Evolutionary conservation across 2,329 filamentous ascomycete species (phyloP).

Genomic region (Colletotrichum camelliae): DNA sequence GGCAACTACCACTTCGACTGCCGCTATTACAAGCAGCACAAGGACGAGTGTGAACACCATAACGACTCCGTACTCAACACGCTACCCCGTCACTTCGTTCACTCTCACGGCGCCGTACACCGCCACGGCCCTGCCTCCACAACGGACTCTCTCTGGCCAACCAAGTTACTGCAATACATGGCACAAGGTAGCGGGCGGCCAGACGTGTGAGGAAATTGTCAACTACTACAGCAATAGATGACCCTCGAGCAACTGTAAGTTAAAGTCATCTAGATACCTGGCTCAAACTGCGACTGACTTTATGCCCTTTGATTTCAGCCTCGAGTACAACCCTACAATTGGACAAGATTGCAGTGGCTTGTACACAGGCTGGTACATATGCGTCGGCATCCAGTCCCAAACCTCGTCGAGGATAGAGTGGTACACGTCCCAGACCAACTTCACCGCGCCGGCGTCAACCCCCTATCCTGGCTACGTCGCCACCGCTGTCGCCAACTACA

Average conservation of each 20-base stretch:
- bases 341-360: conserved; percentile 19
- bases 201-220: neutral
- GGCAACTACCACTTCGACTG: neutral
- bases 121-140: neutral
- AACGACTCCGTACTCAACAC: conserved; percentile 2
- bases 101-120: conserved; percentile 3
- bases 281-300: neutral
- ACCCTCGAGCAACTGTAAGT: neutral
- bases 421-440: neutral
- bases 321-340: conserved; percentile 20
- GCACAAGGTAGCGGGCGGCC: neutral
- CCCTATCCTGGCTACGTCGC: neutral
- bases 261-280: neutral
- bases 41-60: neutral
- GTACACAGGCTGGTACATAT: neutral
- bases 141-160: neutral
- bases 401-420: neutral
- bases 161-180: neutral
- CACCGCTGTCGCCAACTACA: conserved; percentile 6
- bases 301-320: neutral
- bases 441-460: neutral
- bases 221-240: neutral
- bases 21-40: neutral
- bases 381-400: neutral
- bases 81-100: neutral